These are phyloP conservation scores for Nothopassalora personata DNA, from an alignment of 2,329 filamentous ascomycete species.

Conservation along the genomic window DNA sequence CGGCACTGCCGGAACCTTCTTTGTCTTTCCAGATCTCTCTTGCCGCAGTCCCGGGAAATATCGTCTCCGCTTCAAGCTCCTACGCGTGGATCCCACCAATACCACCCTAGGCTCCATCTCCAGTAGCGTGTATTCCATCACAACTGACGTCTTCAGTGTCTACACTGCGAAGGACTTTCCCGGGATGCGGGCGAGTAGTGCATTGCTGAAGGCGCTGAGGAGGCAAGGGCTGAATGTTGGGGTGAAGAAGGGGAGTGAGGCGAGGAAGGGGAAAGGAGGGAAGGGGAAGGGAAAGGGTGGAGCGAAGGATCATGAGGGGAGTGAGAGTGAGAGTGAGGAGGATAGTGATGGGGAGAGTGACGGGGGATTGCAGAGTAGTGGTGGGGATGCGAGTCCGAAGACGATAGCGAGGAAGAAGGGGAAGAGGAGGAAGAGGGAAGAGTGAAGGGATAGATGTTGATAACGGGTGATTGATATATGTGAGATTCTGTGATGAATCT, in stretches of 20 bases:
- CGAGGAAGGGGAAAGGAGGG: constrained; percentile 34
- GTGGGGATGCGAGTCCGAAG: constrained; percentile 14
- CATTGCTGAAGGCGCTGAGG: constrained; percentile 67
- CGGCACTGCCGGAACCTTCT: constrained; percentile 71
- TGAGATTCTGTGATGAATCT: neutral
- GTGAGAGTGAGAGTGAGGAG: neutral
- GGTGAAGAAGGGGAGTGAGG: constrained; percentile 78
- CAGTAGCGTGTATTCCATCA: constrained; percentile 47
- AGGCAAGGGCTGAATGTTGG: constrained; percentile 78
- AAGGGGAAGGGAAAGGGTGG: constrained; percentile 30
- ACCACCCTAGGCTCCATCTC: constrained; percentile 50
- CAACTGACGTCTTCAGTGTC: constrained; percentile 70
- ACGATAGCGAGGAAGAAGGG: constrained; percentile 21
- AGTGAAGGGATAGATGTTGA: neutral
- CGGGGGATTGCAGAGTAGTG: neutral
- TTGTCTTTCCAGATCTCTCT: constrained; percentile 77
- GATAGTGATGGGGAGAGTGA: neutral
- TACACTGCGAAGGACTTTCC: constrained; percentile 83
- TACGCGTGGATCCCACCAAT: constrained; percentile 61
- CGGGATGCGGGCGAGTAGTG: constrained; percentile 67
- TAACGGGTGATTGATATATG: neutral
- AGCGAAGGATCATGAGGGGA: constrained; percentile 9
- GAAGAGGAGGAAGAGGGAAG: constrained; percentile 20
- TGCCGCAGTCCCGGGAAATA: constrained; percentile 74
- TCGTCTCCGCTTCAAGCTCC: constrained; percentile 66